These are phyloP conservation scores for Globisporangium canariense DNA, from an alignment of 352 stramenopile genomes.

Conservation along the genomic window DNA sequence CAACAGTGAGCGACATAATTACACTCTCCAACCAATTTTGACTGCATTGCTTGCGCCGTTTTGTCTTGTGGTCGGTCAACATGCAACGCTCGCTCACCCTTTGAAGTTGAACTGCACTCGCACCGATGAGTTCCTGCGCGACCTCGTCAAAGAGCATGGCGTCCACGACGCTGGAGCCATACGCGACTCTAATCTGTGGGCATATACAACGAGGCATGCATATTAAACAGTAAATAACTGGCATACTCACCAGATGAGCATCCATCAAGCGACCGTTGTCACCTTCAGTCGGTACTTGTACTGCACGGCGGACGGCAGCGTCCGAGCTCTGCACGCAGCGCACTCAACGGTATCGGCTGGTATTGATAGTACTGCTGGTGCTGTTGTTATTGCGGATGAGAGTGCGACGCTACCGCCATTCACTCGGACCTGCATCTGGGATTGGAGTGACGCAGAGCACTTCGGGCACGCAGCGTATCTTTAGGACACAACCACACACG, in stretches of 20 bases:
- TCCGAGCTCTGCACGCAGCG: conserved; percentile 22
- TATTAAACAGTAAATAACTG: background rate
- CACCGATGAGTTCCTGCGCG: conserved; percentile 33
- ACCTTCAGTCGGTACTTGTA: conserved; percentile 59
- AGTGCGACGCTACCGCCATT: conserved; percentile 3
- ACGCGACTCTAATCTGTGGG: conserved; percentile 35
- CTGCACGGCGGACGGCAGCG: conserved; percentile 23
- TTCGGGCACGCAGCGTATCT: conserved; percentile 52
- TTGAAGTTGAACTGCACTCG: conserved; percentile 24
- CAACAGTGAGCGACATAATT: background rate
- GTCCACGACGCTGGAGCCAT: conserved; percentile 27
- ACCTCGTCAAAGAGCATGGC: conserved; percentile 57
- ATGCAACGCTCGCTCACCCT: conserved; percentile 3
- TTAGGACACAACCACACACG: background rate
- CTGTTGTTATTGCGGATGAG: background rate
- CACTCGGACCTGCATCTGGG: conserved; percentile 19
- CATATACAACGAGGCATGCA: background rate
- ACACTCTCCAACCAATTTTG: background rate
- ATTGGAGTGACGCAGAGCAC: conserved; percentile 42
- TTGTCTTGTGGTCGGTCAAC: background rate
- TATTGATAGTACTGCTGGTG: background rate
- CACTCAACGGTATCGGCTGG: conserved; percentile 21
- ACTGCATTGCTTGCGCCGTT: background rate
- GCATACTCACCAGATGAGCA: background rate
- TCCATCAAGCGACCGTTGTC: background rate